These are phyloP conservation scores for Epithemia pelagica DNA, from an alignment of 108 stramenopile genomes.

Conservation along the genomic window DNA sequence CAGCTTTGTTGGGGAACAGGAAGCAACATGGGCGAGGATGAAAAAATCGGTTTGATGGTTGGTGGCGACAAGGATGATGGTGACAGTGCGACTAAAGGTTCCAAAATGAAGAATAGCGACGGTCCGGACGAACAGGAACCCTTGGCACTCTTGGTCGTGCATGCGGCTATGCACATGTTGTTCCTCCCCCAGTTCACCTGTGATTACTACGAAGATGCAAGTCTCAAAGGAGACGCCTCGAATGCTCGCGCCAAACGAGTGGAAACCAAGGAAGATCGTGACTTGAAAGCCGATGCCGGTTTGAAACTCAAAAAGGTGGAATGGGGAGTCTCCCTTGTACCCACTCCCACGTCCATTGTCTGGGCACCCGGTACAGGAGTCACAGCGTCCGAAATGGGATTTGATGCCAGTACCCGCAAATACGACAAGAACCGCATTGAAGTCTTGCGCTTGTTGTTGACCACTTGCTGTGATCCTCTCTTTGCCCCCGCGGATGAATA, in stretches of 20 bases:
- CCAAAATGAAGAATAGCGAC: constrained; percentile 12
- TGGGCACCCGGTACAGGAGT: constrained; percentile 75
- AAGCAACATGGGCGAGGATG: constrained; percentile 28
- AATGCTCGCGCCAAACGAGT: constrained; percentile 11
- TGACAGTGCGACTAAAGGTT: constrained; percentile 4
- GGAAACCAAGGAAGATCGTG: constrained; percentile 45
- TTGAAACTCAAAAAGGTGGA: constrained; percentile 39
- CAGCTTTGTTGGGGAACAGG: constrained; percentile 75
- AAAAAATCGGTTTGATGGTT: constrained; percentile 47
- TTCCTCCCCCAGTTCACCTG: constrained; percentile 91
- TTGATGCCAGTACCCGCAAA: constrained; percentile 53
- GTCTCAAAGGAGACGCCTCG: neutral
- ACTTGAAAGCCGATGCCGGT: constrained; percentile 52
- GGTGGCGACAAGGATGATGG: constrained; percentile 22
- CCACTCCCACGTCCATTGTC: constrained; percentile 56
- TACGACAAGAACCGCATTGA: constrained; percentile 91
- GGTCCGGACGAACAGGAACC: constrained; percentile 77
- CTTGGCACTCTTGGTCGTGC: constrained; percentile 82
- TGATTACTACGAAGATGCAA: constrained; percentile 80
- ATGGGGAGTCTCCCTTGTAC: constrained; percentile 43
- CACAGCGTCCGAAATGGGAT: constrained; percentile 29
- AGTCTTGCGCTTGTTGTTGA: constrained; percentile 87
- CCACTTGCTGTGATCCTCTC: constrained; percentile 86
- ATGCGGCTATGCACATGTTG: constrained; percentile 92
- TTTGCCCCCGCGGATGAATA: constrained; percentile 87